Evolutionary conservation across 768 basidiomycete genomes (phyloP), one percentile per base, ranked within the genome.

Genomic region (Auriculariales sp.): DNA sequence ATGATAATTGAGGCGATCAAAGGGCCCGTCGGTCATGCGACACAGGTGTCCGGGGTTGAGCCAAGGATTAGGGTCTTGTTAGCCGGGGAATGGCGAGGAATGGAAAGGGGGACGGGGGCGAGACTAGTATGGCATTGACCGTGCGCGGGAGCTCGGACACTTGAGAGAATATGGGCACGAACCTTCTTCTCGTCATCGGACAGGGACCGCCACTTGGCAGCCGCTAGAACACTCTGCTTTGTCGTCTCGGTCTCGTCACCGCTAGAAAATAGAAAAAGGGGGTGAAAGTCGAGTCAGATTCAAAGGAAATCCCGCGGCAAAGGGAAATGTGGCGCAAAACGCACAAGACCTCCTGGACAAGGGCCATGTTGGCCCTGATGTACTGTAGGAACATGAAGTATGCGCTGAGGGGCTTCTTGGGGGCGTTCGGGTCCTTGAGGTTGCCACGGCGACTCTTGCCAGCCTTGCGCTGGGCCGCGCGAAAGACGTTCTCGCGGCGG

Each of bases 361-460:
- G 66, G 30, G 69, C 68, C 2, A 79, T 75, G 58, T 86, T 79
- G 48, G 85, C 81, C 53, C 92, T 74, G 56, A 95, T 95, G 39
- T 82, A 78, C 62, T 92, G 90, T 55, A 94, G 64, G 70, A 92
- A 95, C 81, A 93, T 86, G 56, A 95, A 94, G 60, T 94, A 95
- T 0, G 92, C 90, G 61, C 80, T 83, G 36, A 94, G 76, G 4
- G 92, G 92, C 61, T 94, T 94, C 78, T 91, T 93, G 3, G 92
- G 92, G 6, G 90, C 92, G 60, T 95, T 94, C 29, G 91, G 91
- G 62, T 95, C 91, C 69, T 93, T 94, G 66, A 95, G 85, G 62
- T 95, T 95, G 56, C 83, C 83, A 74, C 84, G 88, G 54, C 89
- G 75, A 32, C 86, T 91, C 65, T 90, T 91, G 54, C 92, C 92